phyloP scores from a whole-genome alignment of 164 flowering plant species.

The Euptelea pleiosperma region DNA sequence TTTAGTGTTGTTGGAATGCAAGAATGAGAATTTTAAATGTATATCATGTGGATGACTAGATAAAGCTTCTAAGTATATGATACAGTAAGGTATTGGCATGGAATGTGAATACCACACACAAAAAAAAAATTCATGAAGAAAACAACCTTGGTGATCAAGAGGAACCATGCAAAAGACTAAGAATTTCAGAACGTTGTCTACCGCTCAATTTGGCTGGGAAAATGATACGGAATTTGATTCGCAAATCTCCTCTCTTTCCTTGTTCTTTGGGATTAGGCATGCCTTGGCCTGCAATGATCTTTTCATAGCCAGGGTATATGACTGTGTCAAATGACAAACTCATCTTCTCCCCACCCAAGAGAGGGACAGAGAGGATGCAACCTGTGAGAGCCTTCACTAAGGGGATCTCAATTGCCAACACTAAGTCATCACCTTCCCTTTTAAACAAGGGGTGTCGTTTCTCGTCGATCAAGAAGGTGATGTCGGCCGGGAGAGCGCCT shows the following conservation, averaged over 20 bases:
- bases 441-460: constrained; percentile 55
- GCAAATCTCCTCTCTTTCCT: constrained; percentile 54
- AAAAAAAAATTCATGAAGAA: not conserved
- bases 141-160: constrained; percentile 18
- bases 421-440: constrained; percentile 62
- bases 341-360: constrained; percentile 62
- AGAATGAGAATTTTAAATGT: too few relatives aligned
- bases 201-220: constrained; percentile 49
- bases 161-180: constrained; percentile 40
- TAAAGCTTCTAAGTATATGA: constrained; percentile 5
- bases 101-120: not conserved
- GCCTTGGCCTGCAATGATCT: constrained; percentile 64
- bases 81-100: not conserved
- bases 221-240: constrained; percentile 44
- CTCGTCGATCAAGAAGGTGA: constrained; percentile 58
- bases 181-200: constrained; percentile 47
- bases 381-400: constrained; percentile 73
- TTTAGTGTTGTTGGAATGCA: too few relatives aligned
- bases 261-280: constrained; percentile 56
- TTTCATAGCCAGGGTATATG: constrained; percentile 60
- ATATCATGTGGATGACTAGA: not conserved
- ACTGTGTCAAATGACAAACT: constrained; percentile 42
- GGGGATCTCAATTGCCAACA: constrained; percentile 55
- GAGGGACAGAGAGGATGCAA: constrained; percentile 52
- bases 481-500: constrained; percentile 57